These are phyloP conservation scores for Termitomyces sp. DNA, from an alignment of 768 basidiomycete species.

Conservation along the genomic window DNA sequence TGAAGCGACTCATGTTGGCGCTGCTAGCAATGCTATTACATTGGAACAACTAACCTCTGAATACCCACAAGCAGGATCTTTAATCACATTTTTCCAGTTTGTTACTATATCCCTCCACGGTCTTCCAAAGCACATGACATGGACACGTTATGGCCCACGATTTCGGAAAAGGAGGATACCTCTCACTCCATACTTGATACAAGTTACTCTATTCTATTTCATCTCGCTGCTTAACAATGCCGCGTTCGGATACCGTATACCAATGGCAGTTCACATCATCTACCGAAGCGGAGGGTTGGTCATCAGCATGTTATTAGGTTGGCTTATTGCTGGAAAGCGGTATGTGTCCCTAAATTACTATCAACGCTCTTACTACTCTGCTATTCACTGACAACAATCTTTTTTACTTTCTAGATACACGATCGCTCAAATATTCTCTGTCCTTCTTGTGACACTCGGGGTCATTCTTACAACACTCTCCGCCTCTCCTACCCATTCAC, in stretches of 20 bases:
- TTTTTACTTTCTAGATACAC: constrained; percentile 48
- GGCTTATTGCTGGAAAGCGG: constrained; percentile 60
- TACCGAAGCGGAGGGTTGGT: constrained; percentile 87
- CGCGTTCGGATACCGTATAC: constrained; percentile 84
- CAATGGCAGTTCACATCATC: constrained; percentile 92
- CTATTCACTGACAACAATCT: background rate
- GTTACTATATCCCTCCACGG: constrained; percentile 70
- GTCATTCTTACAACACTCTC: constrained; percentile 81
- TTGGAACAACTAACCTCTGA: constrained; percentile 67
- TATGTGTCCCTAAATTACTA: constrained; percentile 24
- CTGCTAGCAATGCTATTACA: constrained; percentile 70
- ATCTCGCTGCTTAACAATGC: constrained; percentile 85
- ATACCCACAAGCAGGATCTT: constrained; percentile 67
- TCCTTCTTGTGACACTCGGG: constrained; percentile 76
- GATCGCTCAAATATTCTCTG: constrained; percentile 59
- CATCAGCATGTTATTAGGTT: constrained; percentile 78
- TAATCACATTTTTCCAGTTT: constrained; percentile 89
- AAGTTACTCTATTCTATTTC: constrained; percentile 77
- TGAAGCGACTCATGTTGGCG: background rate
- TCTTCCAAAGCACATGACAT: constrained; percentile 55
- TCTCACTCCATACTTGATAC: constrained; percentile 64
- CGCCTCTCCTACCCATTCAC: constrained; percentile 36
- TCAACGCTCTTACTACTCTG: background rate
- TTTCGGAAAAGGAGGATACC: constrained; percentile 67
- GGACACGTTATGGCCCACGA: constrained; percentile 46